Evolutionary conservation across 768 basidiomycete species (phyloP), one percentile per base, ranked within the genome.

Genomic region (Mycena rebaudengoi): DNA sequence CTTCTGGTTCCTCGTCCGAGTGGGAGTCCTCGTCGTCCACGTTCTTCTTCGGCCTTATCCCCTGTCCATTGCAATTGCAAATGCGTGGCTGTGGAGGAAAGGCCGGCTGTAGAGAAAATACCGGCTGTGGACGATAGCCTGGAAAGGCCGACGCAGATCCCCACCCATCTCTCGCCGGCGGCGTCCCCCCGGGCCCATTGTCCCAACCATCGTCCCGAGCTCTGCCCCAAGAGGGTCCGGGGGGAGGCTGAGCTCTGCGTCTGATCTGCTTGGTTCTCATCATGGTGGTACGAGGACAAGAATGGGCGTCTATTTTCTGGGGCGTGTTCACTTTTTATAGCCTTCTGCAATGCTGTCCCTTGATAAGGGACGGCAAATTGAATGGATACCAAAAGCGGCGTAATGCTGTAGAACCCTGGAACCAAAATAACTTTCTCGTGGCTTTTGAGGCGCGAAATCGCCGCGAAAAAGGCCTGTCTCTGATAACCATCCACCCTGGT

Each of bases 321-420:
- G 46, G 46, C 28, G 46, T 48, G 28, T 30, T 48, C 28, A 16
- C 46, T 30, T 48, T 48, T 48, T 48, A 48, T 48, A 48, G 20
- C 46, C 46, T 48, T 48, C 46, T 48, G 46, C 46, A 30, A 48
- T 48, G 46, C 46, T 48, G 46, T 48, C 28, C 46, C 46, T 48
- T 48, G 46, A 48, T 48, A 30, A 28, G 46, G 26, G 46, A 48
- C 46, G 29, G 46, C 46, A 48, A 30, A 48, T 48, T 48, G 28
- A 30, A 48, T 48, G 28, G 46, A 48, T 48, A 48, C 46, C 46
- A 48, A 48, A 48, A 48, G 45, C 25, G 45, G 45, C 45, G 25
- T 46, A 46, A 28, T 46, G 46, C 46, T 48, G 46, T 48, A 48
- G 28, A 30, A 48, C 28, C 46, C 46, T 48, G 28, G 29, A 48